Evolutionary conservation across 179 eudicot genomes (phyloP).

Genomic region (Carnegiea gigantea): DNA sequence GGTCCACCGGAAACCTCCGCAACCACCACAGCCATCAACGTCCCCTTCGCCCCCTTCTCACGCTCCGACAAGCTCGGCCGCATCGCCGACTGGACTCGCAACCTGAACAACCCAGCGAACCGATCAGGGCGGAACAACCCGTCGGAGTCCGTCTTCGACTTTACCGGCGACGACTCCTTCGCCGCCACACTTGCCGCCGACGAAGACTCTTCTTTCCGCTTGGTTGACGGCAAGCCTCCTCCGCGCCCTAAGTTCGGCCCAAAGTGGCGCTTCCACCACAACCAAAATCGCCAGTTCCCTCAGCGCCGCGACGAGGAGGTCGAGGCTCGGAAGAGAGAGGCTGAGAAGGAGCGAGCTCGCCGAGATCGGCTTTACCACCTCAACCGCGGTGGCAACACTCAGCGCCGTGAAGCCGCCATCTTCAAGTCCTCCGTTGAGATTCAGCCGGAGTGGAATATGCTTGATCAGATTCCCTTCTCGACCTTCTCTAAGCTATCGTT

Average conservation of each 20-base stretch:
- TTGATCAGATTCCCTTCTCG: constrained; percentile 92
- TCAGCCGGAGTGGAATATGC: constrained; percentile 98
- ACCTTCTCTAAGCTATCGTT: constrained; percentile 76
- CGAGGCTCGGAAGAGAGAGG: constrained; percentile 76
- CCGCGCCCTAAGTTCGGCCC: constrained; percentile 78
- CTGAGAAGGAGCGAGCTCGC: constrained; percentile 82
- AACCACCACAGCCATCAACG: constrained; percentile 43
- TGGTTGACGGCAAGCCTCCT: constrained; percentile 77
- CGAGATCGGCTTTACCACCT: constrained; percentile 66
- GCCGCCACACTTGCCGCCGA: constrained; percentile 49
- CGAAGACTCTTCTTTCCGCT: constrained; percentile 71
- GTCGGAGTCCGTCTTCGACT: constrained; percentile 67
- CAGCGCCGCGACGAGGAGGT: constrained; percentile 81
- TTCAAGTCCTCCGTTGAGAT: constrained; percentile 86
- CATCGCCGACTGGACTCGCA: constrained; percentile 92
- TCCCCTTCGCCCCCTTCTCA: constrained; percentile 85
- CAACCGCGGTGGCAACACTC: constrained; percentile 44
- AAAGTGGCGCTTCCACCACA: constrained; percentile 71
- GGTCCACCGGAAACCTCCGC: constrained; percentile 68
- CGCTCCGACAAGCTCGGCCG: constrained; percentile 93
- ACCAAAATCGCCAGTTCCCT: constrained; percentile 49
- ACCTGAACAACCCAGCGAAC: constrained; percentile 33
- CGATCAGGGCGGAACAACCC: constrained; percentile 28
- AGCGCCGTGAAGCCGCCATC: constrained; percentile 73
- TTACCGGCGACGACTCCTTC: constrained; percentile 80